Evolutionary conservation across 2,329 filamentous ascomycete species (phyloP).

Genomic region (Lomentospora prolificans): DNA sequence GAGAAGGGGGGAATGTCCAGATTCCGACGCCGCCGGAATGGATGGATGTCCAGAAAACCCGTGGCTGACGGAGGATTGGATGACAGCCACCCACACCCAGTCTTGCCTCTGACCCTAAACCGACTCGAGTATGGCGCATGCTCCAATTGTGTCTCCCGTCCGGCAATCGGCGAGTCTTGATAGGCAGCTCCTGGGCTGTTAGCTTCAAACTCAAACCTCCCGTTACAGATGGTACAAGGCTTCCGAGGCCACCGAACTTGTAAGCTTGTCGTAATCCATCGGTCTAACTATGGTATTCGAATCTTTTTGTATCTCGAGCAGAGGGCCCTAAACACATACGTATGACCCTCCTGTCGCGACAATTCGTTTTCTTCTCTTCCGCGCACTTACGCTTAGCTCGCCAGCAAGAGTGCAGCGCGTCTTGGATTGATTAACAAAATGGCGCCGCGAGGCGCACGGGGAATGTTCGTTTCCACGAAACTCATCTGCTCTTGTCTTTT

Average conservation of each 20-base stretch:
- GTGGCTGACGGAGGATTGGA: not conserved
- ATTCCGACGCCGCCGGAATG: not conserved
- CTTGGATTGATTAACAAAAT: not conserved
- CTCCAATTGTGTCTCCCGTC: not conserved
- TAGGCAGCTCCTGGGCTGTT: not conserved
- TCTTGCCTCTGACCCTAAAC: not conserved
- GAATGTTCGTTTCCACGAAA: too few species aligned
- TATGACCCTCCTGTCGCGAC: not conserved
- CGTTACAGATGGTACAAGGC: too few species aligned
- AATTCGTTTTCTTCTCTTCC: not conserved
- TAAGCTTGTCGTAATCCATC: not conserved
- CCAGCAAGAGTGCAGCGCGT: not conserved
- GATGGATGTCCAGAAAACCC: not conserved
- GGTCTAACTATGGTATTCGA: not conserved
- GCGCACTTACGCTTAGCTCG: not conserved
- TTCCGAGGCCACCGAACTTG: not conserved
- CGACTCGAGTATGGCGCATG: not conserved
- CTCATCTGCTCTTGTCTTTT: not conserved
- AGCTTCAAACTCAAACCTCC: not conserved
- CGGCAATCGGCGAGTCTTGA: not conserved
- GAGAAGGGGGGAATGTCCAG: not conserved
- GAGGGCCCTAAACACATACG: not conserved
- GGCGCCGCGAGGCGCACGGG: too few species aligned
- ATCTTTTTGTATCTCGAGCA: not conserved
- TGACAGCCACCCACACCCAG: not conserved